These are phyloP conservation scores for Ceratocystis cacaofunesta DNA, from an alignment of 2,329 filamentous ascomycete genomes.

Conservation along the genomic window DNA sequence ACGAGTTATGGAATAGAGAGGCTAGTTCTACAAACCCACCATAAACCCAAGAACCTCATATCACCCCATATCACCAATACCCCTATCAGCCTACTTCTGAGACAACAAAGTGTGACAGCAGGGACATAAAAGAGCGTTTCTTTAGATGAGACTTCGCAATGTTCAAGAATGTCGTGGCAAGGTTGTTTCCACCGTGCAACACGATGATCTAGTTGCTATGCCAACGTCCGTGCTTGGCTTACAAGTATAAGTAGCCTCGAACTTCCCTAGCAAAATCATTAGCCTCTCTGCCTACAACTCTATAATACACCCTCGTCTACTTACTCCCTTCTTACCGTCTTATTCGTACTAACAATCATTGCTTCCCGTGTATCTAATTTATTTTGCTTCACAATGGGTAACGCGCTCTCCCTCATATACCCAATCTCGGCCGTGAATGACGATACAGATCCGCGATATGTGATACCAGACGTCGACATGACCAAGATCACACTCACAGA, in stretches of 20 bases:
- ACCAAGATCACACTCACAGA: constrained; percentile 12
- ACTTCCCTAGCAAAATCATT: neutral
- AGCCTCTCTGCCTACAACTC: neutral
- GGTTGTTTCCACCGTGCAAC: neutral
- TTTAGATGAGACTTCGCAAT: neutral
- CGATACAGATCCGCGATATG: constrained; percentile 11
- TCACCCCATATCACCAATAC: too few relatives aligned
- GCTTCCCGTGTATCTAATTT: neutral
- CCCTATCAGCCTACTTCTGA: neutral
- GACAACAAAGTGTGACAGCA: neutral
- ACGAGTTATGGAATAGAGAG: neutral
- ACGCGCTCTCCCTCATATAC: constrained; percentile 12
- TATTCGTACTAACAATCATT: neutral
- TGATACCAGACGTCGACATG: constrained; percentile 16
- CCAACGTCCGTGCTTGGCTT: neutral
- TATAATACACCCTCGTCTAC: neutral
- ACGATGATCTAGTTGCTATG: neutral
- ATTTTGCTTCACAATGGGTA: constrained; percentile 12
- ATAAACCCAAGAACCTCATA: neutral
- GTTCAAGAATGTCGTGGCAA: neutral
- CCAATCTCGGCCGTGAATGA: constrained; percentile 2
- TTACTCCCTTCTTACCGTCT: neutral
- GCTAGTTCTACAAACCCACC: neutral
- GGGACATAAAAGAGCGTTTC: neutral
- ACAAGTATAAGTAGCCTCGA: neutral